Evolutionary conservation across 148 eudicot genomes (phyloP), one percentile per base, ranked within the genome.

Genomic region (Silene conica): DNA sequence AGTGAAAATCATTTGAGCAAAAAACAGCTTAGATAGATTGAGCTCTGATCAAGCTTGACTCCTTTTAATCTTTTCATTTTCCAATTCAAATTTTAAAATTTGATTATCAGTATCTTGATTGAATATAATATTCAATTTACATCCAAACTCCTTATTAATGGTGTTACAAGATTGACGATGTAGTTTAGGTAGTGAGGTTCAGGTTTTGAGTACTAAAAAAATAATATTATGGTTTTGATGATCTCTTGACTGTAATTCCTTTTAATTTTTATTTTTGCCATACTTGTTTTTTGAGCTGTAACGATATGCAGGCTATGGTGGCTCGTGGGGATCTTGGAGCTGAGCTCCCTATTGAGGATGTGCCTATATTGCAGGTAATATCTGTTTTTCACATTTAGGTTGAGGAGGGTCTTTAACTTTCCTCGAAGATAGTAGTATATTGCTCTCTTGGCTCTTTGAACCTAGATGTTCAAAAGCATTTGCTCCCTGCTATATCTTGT

Each of bases 261-360:
- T 66, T n/a, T 41, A 10, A 9, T 11, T 63, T 28, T 31, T 15
- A 15, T 14, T 63, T 67, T 67, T 45, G 16, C 4, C 3, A 43
- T 43, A 6, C 57, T 22, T 10, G 22, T 26, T 60, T 50, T 13
- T 57, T 62, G 15, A n/a, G 20, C n/a, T 46, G 28, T 74, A 31
- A 57, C 64, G 73, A 31, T 70, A 41, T 70, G 8, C 68, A 95
- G 99, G 99, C 99, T 60, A 95, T 95, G 99, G 99, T 95, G 65
- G 99, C 99, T 76, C 99, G 99, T 82, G 99, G 99, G 56, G 99
- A 95, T 79, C 92, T 95, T 74, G 99, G 99, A 84, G 99, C 99
- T 67, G 99, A 95, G 86, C 96, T 95, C 78, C 99, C 99, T 65
- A 92, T 95, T 76, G 99, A 95, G 83, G 99, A 95, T 62, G 99